These are phyloP conservation scores for Penicillium sp. DNA, from an alignment of 2,329 filamentous ascomycete genomes.

Conservation along the genomic window DNA sequence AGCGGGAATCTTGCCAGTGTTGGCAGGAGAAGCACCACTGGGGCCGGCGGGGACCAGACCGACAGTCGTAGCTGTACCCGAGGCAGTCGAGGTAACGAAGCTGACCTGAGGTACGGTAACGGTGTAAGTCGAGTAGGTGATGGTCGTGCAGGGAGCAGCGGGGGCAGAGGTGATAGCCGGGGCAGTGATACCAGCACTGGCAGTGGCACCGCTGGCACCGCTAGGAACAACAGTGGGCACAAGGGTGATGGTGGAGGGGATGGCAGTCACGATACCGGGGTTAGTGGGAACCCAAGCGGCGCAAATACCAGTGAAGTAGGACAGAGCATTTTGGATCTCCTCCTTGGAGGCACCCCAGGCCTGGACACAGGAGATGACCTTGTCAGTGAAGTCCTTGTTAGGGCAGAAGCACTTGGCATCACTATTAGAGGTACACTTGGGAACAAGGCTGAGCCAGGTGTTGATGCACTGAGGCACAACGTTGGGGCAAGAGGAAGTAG, in stretches of 20 bases:
- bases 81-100: conserved; percentile 42
- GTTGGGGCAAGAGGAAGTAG: conserved; percentile 57
- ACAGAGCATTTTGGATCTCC: conserved; percentile 70
- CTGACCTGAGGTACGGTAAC: conserved; percentile 52
- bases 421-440: conserved; percentile 80
- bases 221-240: conserved; percentile 50
- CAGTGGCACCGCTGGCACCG: conserved; percentile 43
- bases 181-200: conserved; percentile 9
- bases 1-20: conserved; percentile 25
- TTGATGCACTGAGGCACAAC: conserved; percentile 87
- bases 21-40: conserved; percentile 23
- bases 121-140: conserved; percentile 47
- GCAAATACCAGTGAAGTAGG: conserved; percentile 91
- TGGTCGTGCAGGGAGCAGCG: conserved; percentile 43
- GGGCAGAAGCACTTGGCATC: conserved; percentile 88
- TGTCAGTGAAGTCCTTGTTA: conserved; percentile 71
- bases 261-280: conserved; percentile 80
- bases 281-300: conserved; percentile 73
- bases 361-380: conserved; percentile 79
- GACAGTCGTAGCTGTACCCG: conserved; percentile 31
- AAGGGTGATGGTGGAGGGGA: conserved; percentile 64
- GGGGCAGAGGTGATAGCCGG: conserved; percentile 31
- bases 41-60: conserved; percentile 37
- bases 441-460: conserved; percentile 74
- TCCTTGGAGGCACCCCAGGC: conserved; percentile 70